Evolutionary conservation across 2,329 filamentous ascomycete species (phyloP), one percentile per base, ranked within the genome.

Genomic region (Fusarium kyushuense): DNA sequence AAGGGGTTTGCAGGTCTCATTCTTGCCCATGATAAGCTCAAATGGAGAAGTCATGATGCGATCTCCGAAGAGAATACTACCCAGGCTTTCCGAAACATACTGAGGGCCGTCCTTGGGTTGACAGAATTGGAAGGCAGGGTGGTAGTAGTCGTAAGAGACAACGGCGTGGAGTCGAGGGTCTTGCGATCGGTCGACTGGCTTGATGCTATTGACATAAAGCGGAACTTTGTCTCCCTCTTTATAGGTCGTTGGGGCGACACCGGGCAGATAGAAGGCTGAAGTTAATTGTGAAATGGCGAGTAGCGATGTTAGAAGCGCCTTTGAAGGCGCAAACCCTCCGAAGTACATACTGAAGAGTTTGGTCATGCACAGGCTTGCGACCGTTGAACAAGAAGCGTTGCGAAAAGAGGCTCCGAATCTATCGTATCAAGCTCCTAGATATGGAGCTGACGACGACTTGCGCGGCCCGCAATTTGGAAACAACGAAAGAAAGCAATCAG

Each of bases 41-140:
- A 97, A 97, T 0, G 95, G 93, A 35, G 95, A 98, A n/a, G 93
- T 97, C 82, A 93, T 93, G 82, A 99, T 99, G 58, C 96, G 89
- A 81, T 99, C 96, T 71, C 96, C 96, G 74, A 99, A 99, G 52
- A 99, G 81, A 76, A 99, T 99, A 84, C 95, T 97, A 25, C 96
- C 96, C 67, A 99, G 80, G 65, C 79, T 80, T 81, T 97, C 96
- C 40, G 92, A 90, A 23, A 97, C 89, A 82, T 92, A 87, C 77
- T 94, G 80, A 11, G 94, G 90, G 3, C 93, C 93, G 63, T 85
- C 89, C 57, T 91, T 82, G 3, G 95, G 96, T 72, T 87, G 82
- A 80, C 96, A 99, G 83, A 97, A 97, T 76, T 92, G 89, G 80
- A 99, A 97, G 5, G 87, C 87, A 8, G 90, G 87, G 74, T 96